Base-by-base conservation (phyloP, 2,329 filamentous ascomycete genomes). In the Exophiala xenobiotica region DNA sequence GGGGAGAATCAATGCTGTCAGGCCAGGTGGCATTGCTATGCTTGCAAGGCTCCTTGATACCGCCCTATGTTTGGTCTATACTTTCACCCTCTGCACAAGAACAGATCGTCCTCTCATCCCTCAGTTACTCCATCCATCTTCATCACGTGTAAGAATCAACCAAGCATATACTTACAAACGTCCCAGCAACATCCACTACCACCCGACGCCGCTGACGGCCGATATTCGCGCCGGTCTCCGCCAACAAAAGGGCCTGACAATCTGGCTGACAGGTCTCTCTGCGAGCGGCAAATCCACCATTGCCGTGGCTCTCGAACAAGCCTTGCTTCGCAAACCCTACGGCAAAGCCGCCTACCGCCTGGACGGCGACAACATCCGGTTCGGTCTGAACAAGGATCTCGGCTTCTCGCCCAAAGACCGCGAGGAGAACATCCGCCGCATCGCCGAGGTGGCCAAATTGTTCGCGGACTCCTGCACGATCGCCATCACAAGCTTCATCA, bases 221-320 rank as follows among this genome's bases (percentile, higher is more conserved):
- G 51, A 55, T 18, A 70, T 74, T 63, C 70, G 73, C 62, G 65
- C 64, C 57, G 56, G 54, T 44, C 64, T 70, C 52, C 88, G 90
- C 73, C 83, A 85, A 70, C 93, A 99, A 74, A 82, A 83, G 62
- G 93, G 93, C 68, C 86, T 95, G 70, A 99, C 93, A 51, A 86
- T 99, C 74, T 99, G 93, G 93, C 88, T 99, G 68, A 99, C 93
- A 1, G 93, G 93, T 48, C 88, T 99, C 59, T 95, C 89, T 29
- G 93, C 92, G 45, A 96, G 90, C 0, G 93, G 93, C 68, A 99
- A 99, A 76, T 96, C 92, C 46, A 99, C 93, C 52, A 89, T 99
- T 57, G 93, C 93, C 49, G 95, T 90, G 2, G 93, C 93, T 12
- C 87, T 99, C 33, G 93, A 99, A 78, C 92, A 96, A 77, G 90